Percentiles rank a stretch among this genome's conserved stretches.
These are phyloP conservation scores for Teratosphaeria viscida DNA, from an alignment of 2,329 filamentous ascomycete species.

Conservation along the genomic window DNA sequence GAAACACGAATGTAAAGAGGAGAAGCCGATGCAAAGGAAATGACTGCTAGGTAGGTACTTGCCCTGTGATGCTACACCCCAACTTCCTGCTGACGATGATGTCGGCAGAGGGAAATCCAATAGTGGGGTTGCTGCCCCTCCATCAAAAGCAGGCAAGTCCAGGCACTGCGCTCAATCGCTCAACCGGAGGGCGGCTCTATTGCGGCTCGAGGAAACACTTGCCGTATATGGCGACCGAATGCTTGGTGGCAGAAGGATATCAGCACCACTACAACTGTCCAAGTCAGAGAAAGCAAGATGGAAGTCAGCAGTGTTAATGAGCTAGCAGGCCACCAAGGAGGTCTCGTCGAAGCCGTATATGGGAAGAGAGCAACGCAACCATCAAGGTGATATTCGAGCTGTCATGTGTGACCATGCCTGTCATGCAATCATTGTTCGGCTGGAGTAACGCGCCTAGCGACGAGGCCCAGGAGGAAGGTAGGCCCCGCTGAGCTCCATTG, in stretches of 20 bases:
- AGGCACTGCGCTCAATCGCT: not conserved
- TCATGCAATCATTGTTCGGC: not conserved
- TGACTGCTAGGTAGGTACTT: not conserved
- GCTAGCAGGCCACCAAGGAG: not conserved
- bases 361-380: not conserved
- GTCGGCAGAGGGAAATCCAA: not conserved
- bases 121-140: not conserved
- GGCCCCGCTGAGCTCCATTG: too few species aligned
- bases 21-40: not conserved
- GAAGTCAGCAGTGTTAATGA: not conserved
- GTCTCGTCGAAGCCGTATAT: not conserved
- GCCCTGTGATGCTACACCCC: not conserved
- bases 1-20: not conserved
- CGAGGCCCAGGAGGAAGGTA: too few species aligned
- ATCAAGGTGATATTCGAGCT: not conserved
- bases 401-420: not conserved
- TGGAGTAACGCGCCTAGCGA: too few species aligned
- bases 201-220: not conserved
- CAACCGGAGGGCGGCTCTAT: not conserved
- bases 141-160: not conserved
- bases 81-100: not conserved
- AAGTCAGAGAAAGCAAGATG: not conserved
- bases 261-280: too few species aligned
- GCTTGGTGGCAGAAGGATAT: not conserved
- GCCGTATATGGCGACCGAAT: not conserved